phyloP scores from a whole-genome alignment of 495 filamentous ascomycete genomes.

The Penicillium odoratum region DNA sequence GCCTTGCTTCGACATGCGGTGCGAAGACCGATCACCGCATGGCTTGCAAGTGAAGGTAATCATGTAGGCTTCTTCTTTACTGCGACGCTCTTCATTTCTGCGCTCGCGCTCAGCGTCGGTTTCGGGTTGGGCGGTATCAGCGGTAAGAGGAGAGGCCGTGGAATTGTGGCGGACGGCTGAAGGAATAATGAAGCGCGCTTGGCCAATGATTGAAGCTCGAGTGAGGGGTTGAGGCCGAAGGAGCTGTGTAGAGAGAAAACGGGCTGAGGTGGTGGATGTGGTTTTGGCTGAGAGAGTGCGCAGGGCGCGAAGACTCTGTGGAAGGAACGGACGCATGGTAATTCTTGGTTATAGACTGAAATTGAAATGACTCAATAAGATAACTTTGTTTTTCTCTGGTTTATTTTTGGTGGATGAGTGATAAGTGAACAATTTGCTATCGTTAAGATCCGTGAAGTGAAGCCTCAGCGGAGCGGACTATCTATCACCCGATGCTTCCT shows the following conservation, averaged over 20 bases:
- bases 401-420: neutral
- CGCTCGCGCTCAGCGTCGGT: slow-evolving; percentile 33
- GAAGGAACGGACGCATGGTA: slow-evolving; percentile 24
- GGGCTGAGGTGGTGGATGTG: slow-evolving; percentile 9
- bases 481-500: slow-evolving; percentile 17
- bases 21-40: slow-evolving; percentile 71
- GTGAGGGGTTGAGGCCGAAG: slow-evolving; percentile 2
- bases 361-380: neutral
- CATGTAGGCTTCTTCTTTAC: slow-evolving; percentile 70
- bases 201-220: slow-evolving; percentile 4
- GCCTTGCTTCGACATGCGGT: slow-evolving; percentile 84
- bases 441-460: neutral
- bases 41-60: slow-evolving; percentile 91
- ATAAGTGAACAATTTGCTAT: neutral
- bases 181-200: slow-evolving; percentile 8
- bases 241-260: slow-evolving; percentile 21
- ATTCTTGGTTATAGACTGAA: neutral
- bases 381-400: neutral
- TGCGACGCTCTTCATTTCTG: slow-evolving; percentile 35
- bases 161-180: slow-evolving; percentile 33
- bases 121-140: slow-evolving; percentile 23
- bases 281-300: slow-evolving; percentile 14
- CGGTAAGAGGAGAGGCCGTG: slow-evolving; percentile 31
- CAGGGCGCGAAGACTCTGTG: slow-evolving; percentile 22
- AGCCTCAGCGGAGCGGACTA: slow-evolving; percentile 4